Base-by-base conservation (phyloP, 805 yeast species). In the Candida railenensis region DNA sequence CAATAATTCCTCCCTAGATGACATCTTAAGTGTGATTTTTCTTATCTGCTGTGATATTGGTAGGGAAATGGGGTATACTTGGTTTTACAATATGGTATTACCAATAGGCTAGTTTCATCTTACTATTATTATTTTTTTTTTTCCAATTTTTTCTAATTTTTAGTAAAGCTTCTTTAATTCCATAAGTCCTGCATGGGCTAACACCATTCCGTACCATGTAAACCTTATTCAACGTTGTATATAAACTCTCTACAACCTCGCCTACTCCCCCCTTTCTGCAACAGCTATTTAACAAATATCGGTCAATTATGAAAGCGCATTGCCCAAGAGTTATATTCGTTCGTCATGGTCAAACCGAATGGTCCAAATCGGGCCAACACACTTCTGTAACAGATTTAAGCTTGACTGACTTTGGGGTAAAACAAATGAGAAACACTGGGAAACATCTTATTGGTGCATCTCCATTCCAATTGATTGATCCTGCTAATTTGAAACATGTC, bases 351-450 rank as follows among this genome's bases (percentile, higher is more conserved):
- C 96, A 91, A 70, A 91, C 98, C 2, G 96, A 85, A 65, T 91
- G 98, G 98, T 91, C 97, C 40, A 83, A 87, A 58, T 78, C 90
- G 2, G 98, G 98, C 21, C 96, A 89, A 63, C 85, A 88, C 68
- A 92, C 98, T 3, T 89, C 97, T 2, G 53, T 73, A 37, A 92
- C 98, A 1, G 97, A 92, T 56, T 61, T 92, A 15, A 82, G 82
- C 8, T 76, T 92, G 59, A 89, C 97, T 1, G 75, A 72, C 2
- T 84, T 80, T 55, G 98, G 97, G 42, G 87, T 81, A 12, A 71
- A 71, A 33, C 94, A 89, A 60, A 88, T 89, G 81, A 66, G 69
- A 40, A 78, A 78, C 30, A 87, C 96, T 19, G 96, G 96, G 4
- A 65, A 75, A 51, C 75, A 79, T 16, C 68, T 90, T 52, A 83